These are phyloP conservation scores for Calonectria montana DNA, from an alignment of 2,329 filamentous ascomycete genomes.

Conservation along the genomic window DNA sequence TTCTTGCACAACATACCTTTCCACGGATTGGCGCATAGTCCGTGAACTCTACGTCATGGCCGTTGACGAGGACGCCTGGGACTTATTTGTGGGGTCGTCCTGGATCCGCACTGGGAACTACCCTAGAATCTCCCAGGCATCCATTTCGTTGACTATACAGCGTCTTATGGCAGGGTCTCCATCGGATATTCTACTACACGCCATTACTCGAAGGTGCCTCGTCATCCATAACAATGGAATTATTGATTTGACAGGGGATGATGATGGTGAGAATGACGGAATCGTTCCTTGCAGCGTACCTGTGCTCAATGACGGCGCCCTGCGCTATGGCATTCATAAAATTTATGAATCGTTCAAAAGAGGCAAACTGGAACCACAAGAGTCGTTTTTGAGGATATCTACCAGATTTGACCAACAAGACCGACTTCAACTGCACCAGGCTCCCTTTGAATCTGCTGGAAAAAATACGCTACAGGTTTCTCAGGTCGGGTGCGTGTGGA, in stretches of 20 bases:
- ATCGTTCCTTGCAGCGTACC: not conserved
- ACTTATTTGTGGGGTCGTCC: not conserved
- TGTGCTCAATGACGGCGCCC: not conserved
- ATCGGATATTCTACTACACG: not conserved
- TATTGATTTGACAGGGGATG: not conserved
- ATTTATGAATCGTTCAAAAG: conserved; percentile 5
- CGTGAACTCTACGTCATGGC: not conserved
- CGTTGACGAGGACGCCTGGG: not conserved
- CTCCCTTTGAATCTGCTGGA: not conserved
- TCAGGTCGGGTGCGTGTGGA: not conserved
- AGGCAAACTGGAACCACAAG: not conserved
- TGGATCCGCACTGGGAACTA: not conserved
- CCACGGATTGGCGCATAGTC: not conserved
- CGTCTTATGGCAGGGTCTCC: not conserved
- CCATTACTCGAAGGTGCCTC: not conserved
- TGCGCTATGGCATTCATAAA: not conserved
- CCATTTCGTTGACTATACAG: not conserved
- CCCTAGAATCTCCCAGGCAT: not conserved
- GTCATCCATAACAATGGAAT: not conserved
- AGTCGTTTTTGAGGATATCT: conserved; percentile 4
- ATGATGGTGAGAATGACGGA: not conserved
- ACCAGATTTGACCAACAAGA: not conserved
- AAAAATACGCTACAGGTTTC: not conserved
- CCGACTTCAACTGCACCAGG: not conserved
- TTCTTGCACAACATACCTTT: not conserved